Evolutionary conservation across 768 basidiomycete genomes (phyloP), one percentile per base, ranked within the genome.

Genomic region (Boletellus emodensis): DNA sequence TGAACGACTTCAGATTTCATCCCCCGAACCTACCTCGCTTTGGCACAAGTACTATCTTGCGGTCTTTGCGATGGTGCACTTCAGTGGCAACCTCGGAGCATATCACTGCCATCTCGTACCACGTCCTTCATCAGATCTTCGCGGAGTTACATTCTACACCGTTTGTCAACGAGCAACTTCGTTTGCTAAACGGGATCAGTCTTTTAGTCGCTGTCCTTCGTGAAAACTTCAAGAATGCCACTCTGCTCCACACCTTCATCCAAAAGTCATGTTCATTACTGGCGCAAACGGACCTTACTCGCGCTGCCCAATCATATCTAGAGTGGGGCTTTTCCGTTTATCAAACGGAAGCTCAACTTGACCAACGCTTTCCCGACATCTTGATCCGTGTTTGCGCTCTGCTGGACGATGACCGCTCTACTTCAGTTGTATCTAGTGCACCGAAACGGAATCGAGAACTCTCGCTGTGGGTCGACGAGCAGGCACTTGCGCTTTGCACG

Each of bases 131-230:
- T 51, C 78, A 81, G 44, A 74, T 95, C 13, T 82, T 94, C 54
- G 75, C 83, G 6, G 75, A 77, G 36, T 70, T 92, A 9, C 79
- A 88, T 51, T 65, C 69, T 10, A 81, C 82, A 0, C 84, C 84
- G 17, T 75, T 96, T 35, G 78, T 95, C 53, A 89, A 90, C 63
- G 91, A 95, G 63, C 90, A 94, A 62, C 67, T 83, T 36, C 82
- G 94, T 12, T 70, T 85, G 26, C 61, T 94, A 36, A 85, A 90
- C 48, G 79, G 82, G 2, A 69, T 95, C 40, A 81, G 81, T 24
- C 67, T 97, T 26, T 85, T 90, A 77, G 75, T 92, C 40, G 76
- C 92, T 4, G 75, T 79, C 36, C 78, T 81, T 50, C 65, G 73
- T 40, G 63, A 74, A 24, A 75, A 79, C 40, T 84, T 90, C 61